Conservation (phyloP, 2,329 filamentous ascomycete species). For the Fusarium sp. region DNA sequence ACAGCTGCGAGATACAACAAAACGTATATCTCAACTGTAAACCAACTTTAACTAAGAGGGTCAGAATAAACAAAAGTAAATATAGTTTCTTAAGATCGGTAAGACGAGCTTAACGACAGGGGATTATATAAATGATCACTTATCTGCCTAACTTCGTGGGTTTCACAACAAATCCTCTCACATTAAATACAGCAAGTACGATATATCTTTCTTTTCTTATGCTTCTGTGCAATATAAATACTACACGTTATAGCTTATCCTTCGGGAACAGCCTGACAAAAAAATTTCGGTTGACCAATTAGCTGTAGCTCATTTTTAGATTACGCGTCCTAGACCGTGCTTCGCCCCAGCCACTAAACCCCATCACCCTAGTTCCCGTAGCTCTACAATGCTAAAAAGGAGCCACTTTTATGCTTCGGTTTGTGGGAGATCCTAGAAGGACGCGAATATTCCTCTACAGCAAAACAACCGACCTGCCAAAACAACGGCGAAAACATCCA, state of each 20-base stretch:
- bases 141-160: no score
- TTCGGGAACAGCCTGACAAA: background rate
- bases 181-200: no score
- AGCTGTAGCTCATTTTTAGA: background rate
- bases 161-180: no score
- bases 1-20: no score
- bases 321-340: background rate
- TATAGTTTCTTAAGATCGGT: no score
- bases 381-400: background rate
- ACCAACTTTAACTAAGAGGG: no score
- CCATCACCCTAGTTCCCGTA: background rate
- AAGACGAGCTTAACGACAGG: no score
- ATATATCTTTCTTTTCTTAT: no score
- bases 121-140: no score
- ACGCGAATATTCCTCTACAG: background rate
- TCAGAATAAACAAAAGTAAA: no score
- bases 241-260: background rate
- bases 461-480: background rate
- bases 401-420: slow-evolving; percentile 1
- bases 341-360: background rate
- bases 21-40: no score
- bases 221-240: no score
- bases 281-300: background rate
- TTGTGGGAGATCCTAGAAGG: background rate
- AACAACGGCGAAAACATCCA: background rate